phyloP scores from a whole-genome alignment of 2,329 filamentous ascomycete species.

The Dactylellina leptospora region DNA sequence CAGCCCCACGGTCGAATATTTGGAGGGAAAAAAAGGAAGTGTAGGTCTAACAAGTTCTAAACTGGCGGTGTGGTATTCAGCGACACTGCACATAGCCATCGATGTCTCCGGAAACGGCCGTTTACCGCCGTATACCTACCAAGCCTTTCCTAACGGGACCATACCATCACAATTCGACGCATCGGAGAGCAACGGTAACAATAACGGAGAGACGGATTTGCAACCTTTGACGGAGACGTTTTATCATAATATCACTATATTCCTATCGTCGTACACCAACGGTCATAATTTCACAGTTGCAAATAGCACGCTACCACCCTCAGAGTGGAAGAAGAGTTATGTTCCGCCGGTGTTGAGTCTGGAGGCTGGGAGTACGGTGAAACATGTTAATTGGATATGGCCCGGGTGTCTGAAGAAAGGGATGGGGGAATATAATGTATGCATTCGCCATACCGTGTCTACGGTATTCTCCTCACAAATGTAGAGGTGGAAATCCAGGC shows the following conservation, averaged over 20 bases:
- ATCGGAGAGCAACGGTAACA: background rate
- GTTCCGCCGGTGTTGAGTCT: conserved; percentile 71
- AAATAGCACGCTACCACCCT: conserved; percentile 66
- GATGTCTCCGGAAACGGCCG: conserved; percentile 74
- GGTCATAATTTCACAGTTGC: conserved; percentile 74
- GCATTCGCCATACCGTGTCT: background rate
- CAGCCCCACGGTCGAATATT: background rate
- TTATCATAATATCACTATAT: conserved; percentile 70
- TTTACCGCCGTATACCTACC: conserved; percentile 69
- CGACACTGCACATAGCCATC: conserved; percentile 70
- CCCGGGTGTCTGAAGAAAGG: conserved; percentile 71
- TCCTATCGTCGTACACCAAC: conserved; percentile 72
- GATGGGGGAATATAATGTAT: conserved; percentile 71
- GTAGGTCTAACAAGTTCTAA: background rate
- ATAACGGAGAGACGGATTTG: background rate
- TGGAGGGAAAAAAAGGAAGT: no score
- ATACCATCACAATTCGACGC: conserved; percentile 60
- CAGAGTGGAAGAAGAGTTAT: conserved; percentile 65
- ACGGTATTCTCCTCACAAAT: no score
- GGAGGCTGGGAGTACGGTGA: conserved; percentile 74
- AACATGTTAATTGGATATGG: conserved; percentile 78
- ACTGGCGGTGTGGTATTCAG: conserved; percentile 56
- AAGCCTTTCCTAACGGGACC: conserved; percentile 66
- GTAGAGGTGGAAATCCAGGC: no score
- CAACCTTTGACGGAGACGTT: conserved; percentile 17